Evolutionary conservation across 2,329 filamentous ascomycete genomes (phyloP).

Genomic region (Pseudonectria buxi): DNA sequence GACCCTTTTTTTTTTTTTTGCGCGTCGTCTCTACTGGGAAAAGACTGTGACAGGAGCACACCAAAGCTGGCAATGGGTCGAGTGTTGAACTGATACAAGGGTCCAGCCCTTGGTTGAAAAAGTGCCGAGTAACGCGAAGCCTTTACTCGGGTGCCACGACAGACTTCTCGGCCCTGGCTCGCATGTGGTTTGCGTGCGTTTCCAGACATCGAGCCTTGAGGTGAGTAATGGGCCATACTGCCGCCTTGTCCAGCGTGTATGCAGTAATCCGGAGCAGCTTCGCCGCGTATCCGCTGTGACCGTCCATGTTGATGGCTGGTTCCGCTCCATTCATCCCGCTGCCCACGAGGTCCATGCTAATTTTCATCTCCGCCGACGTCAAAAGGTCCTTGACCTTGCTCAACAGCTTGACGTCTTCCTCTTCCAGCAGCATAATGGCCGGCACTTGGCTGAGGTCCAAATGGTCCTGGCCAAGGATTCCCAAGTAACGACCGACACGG

Average conservation of each 20-base stretch:
- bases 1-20: too few relatives aligned
- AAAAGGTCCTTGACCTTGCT: slow-evolving; percentile 77
- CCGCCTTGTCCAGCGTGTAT: slow-evolving; percentile 79
- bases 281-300: slow-evolving; percentile 70
- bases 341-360: slow-evolving; percentile 49
- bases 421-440: slow-evolving; percentile 82
- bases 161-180: slow-evolving; percentile 46
- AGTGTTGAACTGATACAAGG: background rate
- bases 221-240: slow-evolving; percentile 73
- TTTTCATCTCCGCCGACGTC: slow-evolving; percentile 69
- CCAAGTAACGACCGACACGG: slow-evolving; percentile 82
- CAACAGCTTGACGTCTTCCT: slow-evolving; percentile 82
- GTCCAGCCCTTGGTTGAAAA: background rate
- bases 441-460: slow-evolving; percentile 75
- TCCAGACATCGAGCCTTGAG: slow-evolving; percentile 51
- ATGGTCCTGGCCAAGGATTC: slow-evolving; percentile 75
- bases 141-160: slow-evolving; percentile 34
- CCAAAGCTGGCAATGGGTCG: too few relatives aligned
- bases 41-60: too few relatives aligned
- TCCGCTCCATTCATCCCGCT: slow-evolving; percentile 47
- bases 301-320: slow-evolving; percentile 46
- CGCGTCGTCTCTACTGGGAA: too few relatives aligned
- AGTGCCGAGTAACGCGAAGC: slow-evolving; percentile 1
- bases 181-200: slow-evolving; percentile 46
- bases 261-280: slow-evolving; percentile 80